Evolutionary conservation across 805 yeast species (phyloP), one percentile per base, ranked within the genome.

Genomic region (Wickerhamomyces chambardii): DNA sequence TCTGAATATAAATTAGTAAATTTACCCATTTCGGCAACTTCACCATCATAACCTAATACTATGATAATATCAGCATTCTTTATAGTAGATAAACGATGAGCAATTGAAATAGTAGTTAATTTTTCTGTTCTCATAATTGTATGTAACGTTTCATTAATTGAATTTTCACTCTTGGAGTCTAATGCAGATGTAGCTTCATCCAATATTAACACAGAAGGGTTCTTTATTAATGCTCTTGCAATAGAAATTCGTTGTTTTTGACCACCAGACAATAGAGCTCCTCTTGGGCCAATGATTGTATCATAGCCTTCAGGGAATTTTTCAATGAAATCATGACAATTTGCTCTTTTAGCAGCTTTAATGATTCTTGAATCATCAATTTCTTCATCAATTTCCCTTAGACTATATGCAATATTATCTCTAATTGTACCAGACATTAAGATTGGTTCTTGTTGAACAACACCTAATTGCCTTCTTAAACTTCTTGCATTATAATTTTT

Each of bases 141-240:
- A 24, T 79, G 76, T 41, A 90, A 64, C 9, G 95, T 89, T 37
- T 73, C 73, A 62, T 85, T 84, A 32, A 92, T 95, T 0, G 90
- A 80, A 45, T 83, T 56, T 15, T 80, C 68, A 51, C 84, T 83
- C 27, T 70, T 74, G 0, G 76, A 68, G 54, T 92, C 98, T 34
- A 92, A 63, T 0, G 95, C 84, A 1, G 97, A 78, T 0, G 97
- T 89, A 34, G 90, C 84, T 53, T 92, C 98, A 56, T 92, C 98
- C 32, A 92, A 56, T 28, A 78, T 63, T 40, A 77, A 54, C 6
- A 92, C 65, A n/a, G 78, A 63, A 0, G 97, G 95, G 28, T 70
- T 66, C 34, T 92, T 65, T 9, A 89, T 50, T 24, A 92, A 50
- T 0, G 95, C 95, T 35, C 97, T 68, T 0, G 95, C 96, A 36